Percentiles rank a stretch among this genome's conserved stretches.
phyloP scores from a whole-genome alignment of 2,329 filamentous ascomycete species.

The Monilinia polystroma region DNA sequence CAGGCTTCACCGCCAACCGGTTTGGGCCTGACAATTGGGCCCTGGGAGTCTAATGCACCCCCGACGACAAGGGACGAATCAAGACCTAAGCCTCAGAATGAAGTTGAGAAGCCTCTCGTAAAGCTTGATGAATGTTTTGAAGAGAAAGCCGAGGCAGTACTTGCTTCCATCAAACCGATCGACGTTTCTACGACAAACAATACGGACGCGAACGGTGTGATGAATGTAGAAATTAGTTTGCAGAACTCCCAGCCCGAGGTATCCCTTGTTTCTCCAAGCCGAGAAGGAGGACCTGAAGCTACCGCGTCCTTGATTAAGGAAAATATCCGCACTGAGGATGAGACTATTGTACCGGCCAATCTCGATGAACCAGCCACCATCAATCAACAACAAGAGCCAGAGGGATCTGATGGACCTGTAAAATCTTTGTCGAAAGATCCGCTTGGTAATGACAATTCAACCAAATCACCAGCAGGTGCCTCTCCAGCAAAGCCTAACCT shows the following conservation, averaged over 20 bases:
- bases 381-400: no score
- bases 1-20: no score
- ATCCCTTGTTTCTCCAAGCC: neutral
- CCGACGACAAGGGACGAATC: no score
- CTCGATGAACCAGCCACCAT: neutral
- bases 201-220: conserved; percentile 13
- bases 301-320: neutral
- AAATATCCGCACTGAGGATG: neutral
- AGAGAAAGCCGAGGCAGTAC: neutral
- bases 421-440: neutral
- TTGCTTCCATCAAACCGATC: neutral
- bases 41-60: no score
- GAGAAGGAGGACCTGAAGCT: neutral
- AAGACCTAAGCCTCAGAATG: neutral
- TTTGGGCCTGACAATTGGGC: no score
- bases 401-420: neutral
- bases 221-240: neutral
- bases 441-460: neutral
- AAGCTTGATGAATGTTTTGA: neutral
- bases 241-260: neutral
- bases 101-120: neutral
- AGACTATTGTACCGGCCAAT: neutral
- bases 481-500: conserved; percentile 32
- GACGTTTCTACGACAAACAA: conserved; percentile 9
- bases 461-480: conserved; percentile 25